Evolutionary conservation across 495 filamentous ascomycete genomes (phyloP).

Genomic region (Neurospora sublineolata): DNA sequence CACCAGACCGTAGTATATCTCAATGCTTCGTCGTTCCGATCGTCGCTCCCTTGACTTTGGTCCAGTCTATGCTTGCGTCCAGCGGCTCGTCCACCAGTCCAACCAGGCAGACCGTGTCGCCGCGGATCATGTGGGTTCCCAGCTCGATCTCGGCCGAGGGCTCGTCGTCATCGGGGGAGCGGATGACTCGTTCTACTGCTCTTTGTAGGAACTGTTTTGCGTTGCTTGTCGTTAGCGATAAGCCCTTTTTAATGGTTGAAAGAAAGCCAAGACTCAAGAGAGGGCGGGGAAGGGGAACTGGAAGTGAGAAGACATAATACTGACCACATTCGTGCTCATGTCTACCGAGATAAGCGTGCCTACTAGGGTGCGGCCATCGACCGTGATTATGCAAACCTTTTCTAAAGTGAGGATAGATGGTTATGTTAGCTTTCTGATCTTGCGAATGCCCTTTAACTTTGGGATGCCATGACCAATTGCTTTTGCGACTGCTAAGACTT

Average conservation of each 20-base stretch:
- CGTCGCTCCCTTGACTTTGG: conserved; percentile 71
- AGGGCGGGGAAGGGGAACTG: neutral
- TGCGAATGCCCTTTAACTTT: neutral
- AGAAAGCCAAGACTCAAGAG: neutral
- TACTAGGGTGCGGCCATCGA: conserved; percentile 79
- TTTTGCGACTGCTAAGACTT: neutral
- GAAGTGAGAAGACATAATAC: neutral
- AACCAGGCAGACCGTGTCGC: conserved; percentile 87
- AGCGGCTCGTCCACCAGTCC: conserved; percentile 82
- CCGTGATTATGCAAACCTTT: conserved; percentile 81
- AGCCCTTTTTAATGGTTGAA: neutral
- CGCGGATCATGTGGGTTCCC: conserved; percentile 84
- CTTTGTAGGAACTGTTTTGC: conserved; percentile 51
- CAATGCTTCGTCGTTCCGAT: conserved; percentile 71
- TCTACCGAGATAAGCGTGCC: conserved; percentile 81
- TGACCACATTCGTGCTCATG: conserved; percentile 78
- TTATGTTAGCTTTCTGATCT: conserved; percentile 14
- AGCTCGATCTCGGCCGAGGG: conserved; percentile 70
- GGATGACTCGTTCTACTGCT: conserved; percentile 83
- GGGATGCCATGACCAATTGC: neutral
- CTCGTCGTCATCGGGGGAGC: conserved; percentile 68
- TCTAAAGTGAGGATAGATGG: conserved; percentile 38
- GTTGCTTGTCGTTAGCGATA: neutral
- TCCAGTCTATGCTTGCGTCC: conserved; percentile 83
- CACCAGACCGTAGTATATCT: neutral